Evolutionary conservation across 2,329 filamentous ascomycete genomes (phyloP), one percentile per base, ranked within the genome.

Genomic region (Xylariaceae sp.): DNA sequence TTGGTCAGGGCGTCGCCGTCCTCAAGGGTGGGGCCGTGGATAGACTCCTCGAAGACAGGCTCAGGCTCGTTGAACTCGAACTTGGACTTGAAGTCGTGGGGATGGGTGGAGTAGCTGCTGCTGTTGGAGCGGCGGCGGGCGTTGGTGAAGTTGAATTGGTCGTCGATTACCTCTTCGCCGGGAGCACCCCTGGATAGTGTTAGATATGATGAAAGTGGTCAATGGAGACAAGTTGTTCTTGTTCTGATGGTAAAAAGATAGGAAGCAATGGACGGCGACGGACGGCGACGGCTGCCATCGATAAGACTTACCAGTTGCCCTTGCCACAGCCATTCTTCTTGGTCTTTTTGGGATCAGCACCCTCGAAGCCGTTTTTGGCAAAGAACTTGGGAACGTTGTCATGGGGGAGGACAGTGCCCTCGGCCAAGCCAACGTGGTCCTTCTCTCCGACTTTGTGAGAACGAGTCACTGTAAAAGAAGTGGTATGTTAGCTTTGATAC

Each of bases 241-340:
- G 22, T 39, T 32, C 22, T 12, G 14, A 44, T 11, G 31, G 35
- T 6, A 30, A 30, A 35, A 35, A 35, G 32, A 35, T 35, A 14
- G 32, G 14, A 35, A 35, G 14, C 32, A 11, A n/a, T n/a, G n/a
- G n/a, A n/a, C n/a, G n/a, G n/a, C n/a, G n/a, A n/a, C n/a, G n/a
- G n/a, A n/a, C n/a, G n/a, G n/a, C n/a, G n/a, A n/a, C n/a, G 7
- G 22, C 22, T 27, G 22, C 22, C 22, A 27, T 4, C 4, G 7
- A 27, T 27, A 4, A 12, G 19, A 65, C 86, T 71, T 81, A 96
- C 92, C 92, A 99, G 72, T 96, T 96, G 67, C 87, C 90, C 72
- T 89, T 91, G 60, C 92, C 92, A 60, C 82, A 87, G 56, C 92
- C 92, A 65, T 95, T 89, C 78, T 99, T 99, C 85, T 99, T 99